Percentiles rank a stretch among this genome's conserved stretches.
Conservation (phyloP, 352 stramenopile genomes). For the Aphanomyces euteiches region DNA sequence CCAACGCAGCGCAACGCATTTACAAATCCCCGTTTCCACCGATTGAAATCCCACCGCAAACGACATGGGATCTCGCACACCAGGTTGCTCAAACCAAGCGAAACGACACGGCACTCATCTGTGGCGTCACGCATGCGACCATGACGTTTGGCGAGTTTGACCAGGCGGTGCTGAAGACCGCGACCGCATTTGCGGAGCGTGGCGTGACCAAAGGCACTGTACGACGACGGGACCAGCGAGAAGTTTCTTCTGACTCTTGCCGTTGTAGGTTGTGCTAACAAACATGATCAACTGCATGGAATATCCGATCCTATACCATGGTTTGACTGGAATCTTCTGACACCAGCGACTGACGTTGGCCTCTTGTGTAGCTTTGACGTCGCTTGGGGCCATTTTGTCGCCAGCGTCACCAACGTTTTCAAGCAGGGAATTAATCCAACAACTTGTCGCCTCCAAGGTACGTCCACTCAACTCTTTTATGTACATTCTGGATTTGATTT, state of each 20-base stretch:
- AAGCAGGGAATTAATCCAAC: constrained; percentile 36
- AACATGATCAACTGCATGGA: constrained; percentile 57
- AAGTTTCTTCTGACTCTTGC: not conserved
- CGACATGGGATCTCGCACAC: not conserved
- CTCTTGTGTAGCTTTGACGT: constrained; percentile 38
- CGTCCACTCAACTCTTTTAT: too few relatives aligned
- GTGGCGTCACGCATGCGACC: constrained; percentile 40
- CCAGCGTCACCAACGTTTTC: constrained; percentile 56
- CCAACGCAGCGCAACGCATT: not conserved
- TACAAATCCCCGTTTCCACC: not conserved
- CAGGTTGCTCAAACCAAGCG: not conserved
- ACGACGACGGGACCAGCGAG: not conserved
- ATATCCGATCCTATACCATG: constrained; percentile 45
- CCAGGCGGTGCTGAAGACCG: constrained; percentile 35
- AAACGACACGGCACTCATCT: constrained; percentile 42
- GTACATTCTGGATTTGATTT: not conserved
- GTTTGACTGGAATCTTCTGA: constrained; percentile 31
- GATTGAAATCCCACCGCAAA: not conserved
- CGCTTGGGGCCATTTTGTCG: constrained; percentile 53
- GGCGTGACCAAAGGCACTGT: constrained; percentile 47
- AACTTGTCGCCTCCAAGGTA: constrained; percentile 43
- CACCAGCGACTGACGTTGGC: not conserved
- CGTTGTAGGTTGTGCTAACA: constrained; percentile 1
- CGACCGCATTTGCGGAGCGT: constrained; percentile 37
- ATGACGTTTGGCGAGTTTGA: constrained; percentile 41